Percentiles rank a stretch among this genome's conserved stretches.
Conservation (phyloP, 345 rosid species). For the Anastatica hierochuntica region DNA sequence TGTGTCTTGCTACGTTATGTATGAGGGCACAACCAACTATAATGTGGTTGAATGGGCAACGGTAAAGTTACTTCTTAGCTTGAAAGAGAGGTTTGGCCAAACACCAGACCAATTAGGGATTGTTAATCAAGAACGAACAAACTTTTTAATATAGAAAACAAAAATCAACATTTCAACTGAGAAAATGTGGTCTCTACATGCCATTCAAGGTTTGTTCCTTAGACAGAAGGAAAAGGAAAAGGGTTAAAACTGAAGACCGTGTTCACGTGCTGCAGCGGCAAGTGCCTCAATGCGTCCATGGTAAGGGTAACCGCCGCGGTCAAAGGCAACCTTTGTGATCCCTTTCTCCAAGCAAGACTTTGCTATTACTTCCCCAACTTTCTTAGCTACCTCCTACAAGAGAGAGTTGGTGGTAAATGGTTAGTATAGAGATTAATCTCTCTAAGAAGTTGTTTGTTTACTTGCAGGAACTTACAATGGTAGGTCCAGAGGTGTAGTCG, state of each 20-base stretch:
- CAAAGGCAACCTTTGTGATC: constrained; percentile 76
- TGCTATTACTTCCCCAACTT: constrained; percentile 73
- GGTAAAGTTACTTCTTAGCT: too few species aligned
- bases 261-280: constrained; percentile 74
- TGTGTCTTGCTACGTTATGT: too few species aligned
- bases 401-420: too few species aligned
- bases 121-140: too few species aligned
- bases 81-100: too few species aligned
- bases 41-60: too few species aligned
- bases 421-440: too few species aligned
- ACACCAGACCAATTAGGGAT: too few species aligned
- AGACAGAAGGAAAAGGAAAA: not conserved
- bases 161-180: too few species aligned
- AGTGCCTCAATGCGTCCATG: constrained; percentile 83
- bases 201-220: not conserved
- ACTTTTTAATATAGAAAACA: too few species aligned
- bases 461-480: constrained; percentile 46
- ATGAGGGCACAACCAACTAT: too few species aligned
- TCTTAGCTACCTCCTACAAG: constrained; percentile 79
- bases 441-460: not conserved
- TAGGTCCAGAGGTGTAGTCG: constrained; percentile 59
- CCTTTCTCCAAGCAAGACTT: constrained; percentile 88
- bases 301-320: constrained; percentile 86
- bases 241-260: constrained; percentile 68
- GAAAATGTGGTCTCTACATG: too few species aligned